These are phyloP conservation scores for Candida pseudoviswanathii DNA, from an alignment of 1,139 yeast species.

Conservation along the genomic window DNA sequence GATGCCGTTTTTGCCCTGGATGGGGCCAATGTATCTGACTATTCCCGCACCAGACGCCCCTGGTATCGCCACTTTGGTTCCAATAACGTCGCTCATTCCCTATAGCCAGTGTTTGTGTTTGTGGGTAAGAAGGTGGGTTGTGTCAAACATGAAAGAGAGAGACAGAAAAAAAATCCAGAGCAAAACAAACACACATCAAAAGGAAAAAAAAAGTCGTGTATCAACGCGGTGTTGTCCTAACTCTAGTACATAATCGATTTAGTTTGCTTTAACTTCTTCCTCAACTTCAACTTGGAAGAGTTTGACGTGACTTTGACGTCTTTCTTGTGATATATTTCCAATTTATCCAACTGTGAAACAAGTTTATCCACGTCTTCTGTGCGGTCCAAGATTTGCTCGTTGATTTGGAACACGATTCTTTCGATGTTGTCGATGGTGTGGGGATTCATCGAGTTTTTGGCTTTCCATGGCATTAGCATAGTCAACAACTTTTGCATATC, in stretches of 20 bases:
- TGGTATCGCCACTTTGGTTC: constrained; percentile 42
- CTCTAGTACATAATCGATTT: constrained; percentile 2
- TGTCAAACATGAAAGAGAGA: neutral
- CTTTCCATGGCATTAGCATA: constrained; percentile 31
- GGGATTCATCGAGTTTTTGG: constrained; percentile 17
- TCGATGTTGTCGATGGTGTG: constrained; percentile 23
- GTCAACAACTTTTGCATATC: constrained; percentile 22
- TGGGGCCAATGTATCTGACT: constrained; percentile 71
- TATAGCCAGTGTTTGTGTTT: too few relatives aligned
- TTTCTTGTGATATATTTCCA: constrained; percentile 8
- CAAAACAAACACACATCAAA: constrained; percentile 4
- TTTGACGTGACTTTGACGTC: neutral
- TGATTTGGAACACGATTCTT: constrained; percentile 24
- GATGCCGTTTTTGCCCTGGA: constrained; percentile 71
- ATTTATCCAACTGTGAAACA: constrained; percentile 12
- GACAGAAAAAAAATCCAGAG: neutral
- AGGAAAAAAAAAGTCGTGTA: constrained; percentile 1
- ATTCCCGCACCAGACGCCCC: constrained; percentile 58
- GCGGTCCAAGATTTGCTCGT: constrained; percentile 20
- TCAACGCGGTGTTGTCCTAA: neutral
- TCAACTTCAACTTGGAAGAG: constrained; percentile 13
- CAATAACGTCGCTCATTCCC: constrained; percentile 32
- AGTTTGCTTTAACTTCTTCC: constrained; percentile 10
- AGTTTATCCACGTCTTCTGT: constrained; percentile 19
- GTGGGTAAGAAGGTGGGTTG: too few relatives aligned